A percentile compares a stretch with the other conserved stretches of the same genome.
Evolutionary conservation across 2,329 filamentous ascomycete species (phyloP).

Genomic region (Xylariaceae sp.): DNA sequence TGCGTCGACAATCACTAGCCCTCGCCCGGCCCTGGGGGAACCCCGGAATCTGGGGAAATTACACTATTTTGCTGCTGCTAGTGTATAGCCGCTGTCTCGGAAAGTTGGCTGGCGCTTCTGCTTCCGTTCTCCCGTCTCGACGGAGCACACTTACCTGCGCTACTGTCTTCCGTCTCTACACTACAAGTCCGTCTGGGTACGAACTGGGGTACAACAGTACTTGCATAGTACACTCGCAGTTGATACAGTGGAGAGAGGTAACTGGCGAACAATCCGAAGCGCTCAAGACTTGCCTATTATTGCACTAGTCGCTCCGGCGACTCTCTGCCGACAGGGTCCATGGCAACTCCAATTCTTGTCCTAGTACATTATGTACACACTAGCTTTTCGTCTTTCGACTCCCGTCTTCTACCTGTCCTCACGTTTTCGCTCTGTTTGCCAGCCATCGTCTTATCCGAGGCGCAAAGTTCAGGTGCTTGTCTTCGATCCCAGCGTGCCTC

Average conservation of each 20-base stretch:
- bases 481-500: background rate
- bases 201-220: background rate
- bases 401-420: background rate
- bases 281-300: conserved; percentile 10
- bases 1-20: background rate
- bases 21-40: conserved; percentile 13
- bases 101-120: conserved; percentile 14
- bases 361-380: conserved; percentile 14
- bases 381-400: conserved; percentile 7
- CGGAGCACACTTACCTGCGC: background rate
- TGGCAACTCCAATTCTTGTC: conserved; percentile 16
- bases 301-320: background rate
- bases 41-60: conserved; percentile 8
- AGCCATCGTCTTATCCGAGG: conserved; percentile 1
- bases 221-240: background rate
- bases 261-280: conserved; percentile 8
- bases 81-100: conserved; percentile 16
- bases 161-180: background rate
- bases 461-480: conserved; percentile 3
- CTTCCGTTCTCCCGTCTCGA: conserved; percentile 1
- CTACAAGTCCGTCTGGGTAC: background rate
- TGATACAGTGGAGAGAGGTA: background rate
- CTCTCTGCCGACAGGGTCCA: conserved; percentile 7
- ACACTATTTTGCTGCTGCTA: conserved; percentile 7
- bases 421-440: conserved; percentile 1